Conservation (phyloP, 306 rosid species). For the Vigna reflexopilosa region DNA sequence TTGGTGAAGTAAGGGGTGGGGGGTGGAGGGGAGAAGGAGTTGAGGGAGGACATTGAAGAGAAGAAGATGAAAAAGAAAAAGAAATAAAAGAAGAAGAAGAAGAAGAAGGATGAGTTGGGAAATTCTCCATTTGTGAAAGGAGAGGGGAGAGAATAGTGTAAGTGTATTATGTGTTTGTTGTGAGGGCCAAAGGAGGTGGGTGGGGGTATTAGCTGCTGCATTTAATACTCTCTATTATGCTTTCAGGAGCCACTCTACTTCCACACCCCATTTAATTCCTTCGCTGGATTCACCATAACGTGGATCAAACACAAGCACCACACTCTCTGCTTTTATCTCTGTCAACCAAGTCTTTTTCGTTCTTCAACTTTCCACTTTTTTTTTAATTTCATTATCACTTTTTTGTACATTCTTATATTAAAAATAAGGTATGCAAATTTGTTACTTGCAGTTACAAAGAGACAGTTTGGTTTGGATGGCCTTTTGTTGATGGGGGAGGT, state of each 20-base stretch:
- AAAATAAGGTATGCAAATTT: too few relatives aligned
- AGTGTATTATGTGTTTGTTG: constrained; percentile 38
- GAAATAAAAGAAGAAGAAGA: not conserved
- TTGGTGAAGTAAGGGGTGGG: constrained; percentile 61
- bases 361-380: not conserved
- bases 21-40: constrained; percentile 46
- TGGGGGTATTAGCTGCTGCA: constrained; percentile 72
- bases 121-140: constrained; percentile 66
- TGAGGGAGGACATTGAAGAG: constrained; percentile 38
- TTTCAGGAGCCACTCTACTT: constrained; percentile 34
- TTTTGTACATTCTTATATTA: too few relatives aligned
- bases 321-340: not conserved
- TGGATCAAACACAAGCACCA: not conserved
- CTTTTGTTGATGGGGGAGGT: not conserved
- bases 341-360: too few relatives aligned
- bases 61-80: not conserved
- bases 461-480: not conserved
- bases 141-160: constrained; percentile 37
- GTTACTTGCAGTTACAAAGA: not conserved
- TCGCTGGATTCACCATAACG: constrained; percentile 18
- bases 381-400: too few relatives aligned
- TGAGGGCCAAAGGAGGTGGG: constrained; percentile 58
- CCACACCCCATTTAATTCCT: constrained; percentile 47
- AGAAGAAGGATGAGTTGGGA: constrained; percentile 38
- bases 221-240: constrained; percentile 56